Evolutionary conservation across 2,329 filamentous ascomycete species (phyloP).

Genomic region (Fusarium austroafricanum): DNA sequence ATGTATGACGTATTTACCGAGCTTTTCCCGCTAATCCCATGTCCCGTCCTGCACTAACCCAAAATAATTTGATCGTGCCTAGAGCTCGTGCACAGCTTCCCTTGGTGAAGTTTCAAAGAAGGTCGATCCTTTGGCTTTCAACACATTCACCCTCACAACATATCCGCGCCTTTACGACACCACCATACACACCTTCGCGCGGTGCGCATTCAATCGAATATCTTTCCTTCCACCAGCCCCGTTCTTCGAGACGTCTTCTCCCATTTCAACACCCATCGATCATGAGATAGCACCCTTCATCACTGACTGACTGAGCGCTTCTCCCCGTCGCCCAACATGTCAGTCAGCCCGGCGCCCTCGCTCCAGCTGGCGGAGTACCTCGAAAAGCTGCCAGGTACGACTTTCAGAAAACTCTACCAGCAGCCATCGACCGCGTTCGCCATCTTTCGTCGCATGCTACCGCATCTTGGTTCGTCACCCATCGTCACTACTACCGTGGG

Average conservation of each 20-base stretch:
- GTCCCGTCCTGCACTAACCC: constrained; percentile 10
- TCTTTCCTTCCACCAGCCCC: not conserved
- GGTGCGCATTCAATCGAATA: accelerated
- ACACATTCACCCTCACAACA: accelerated
- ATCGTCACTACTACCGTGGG: not conserved
- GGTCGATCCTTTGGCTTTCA: not conserved
- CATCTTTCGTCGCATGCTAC: constrained; percentile 96
- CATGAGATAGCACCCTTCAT: constrained; percentile 41
- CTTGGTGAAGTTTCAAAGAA: constrained; percentile 10
- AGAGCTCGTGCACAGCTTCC: constrained; percentile 15
- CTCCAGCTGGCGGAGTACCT: constrained; percentile 86
- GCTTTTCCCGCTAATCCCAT: constrained; percentile 15
- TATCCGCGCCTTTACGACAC: accelerated
- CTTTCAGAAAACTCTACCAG: constrained; percentile 91
- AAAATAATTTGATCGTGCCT: constrained; percentile 27
- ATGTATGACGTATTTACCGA: constrained; percentile 34
- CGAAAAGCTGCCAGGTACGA: constrained; percentile 88
- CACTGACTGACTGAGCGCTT: constrained; percentile 46
- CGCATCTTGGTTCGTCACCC: constrained; percentile 76
- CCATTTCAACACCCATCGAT: constrained; percentile 21
- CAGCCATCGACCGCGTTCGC: constrained; percentile 95
- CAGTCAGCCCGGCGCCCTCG: constrained; percentile 60
- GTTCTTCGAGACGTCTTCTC: not conserved
- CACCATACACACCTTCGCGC: accelerated
- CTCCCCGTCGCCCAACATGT: constrained; percentile 55